Evolutionary conservation across 352 stramenopile species (phyloP).

Genomic region (Globisporangium barbulae): DNA sequence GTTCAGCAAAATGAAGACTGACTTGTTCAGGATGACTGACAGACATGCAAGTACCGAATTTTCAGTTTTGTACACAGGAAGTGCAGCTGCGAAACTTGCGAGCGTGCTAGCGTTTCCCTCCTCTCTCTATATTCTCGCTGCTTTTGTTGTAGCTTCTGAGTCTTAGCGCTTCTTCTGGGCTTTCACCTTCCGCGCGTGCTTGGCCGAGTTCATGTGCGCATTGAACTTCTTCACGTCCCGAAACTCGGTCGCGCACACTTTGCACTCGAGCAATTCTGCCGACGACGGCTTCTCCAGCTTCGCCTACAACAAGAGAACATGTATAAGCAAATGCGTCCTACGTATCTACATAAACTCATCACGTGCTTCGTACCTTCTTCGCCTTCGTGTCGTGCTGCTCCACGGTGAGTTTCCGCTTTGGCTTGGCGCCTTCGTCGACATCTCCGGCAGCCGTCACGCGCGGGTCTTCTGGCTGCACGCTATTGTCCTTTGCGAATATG

Average conservation of each 20-base stretch:
- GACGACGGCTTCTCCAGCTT: slow-evolving; percentile 18
- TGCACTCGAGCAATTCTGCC: slow-evolving; percentile 38
- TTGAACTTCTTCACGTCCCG: slow-evolving; percentile 81
- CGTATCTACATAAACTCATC: not conserved
- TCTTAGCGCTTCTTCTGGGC: slow-evolving; percentile 39
- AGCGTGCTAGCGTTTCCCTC: not conserved
- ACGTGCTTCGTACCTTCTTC: slow-evolving; percentile 9
- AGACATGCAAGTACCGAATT: no score
- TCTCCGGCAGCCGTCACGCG: slow-evolving; percentile 3
- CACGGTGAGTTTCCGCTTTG: slow-evolving; percentile 3
- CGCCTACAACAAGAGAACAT: not conserved
- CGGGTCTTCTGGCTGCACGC: slow-evolving; percentile 27
- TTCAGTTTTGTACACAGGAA: not conserved
- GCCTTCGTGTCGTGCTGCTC: not conserved
- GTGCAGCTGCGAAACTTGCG: not conserved
- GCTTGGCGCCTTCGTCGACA: not conserved
- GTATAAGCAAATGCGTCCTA: not conserved
- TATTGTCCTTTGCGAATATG: slow-evolving; percentile 53
- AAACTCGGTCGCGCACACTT: slow-evolving; percentile 54
- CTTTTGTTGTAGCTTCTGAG: no score
- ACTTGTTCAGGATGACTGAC: not conserved
- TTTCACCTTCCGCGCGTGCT: slow-evolving; percentile 74
- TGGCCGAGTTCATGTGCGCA: slow-evolving; percentile 83
- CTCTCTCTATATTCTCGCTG: not conserved
- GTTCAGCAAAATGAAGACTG: not conserved